A percentile compares a stretch with the other conserved stretches of the same genome.
phyloP scores from a whole-genome alignment of 345 rosid species.

The Corymbia maculata region DNA sequence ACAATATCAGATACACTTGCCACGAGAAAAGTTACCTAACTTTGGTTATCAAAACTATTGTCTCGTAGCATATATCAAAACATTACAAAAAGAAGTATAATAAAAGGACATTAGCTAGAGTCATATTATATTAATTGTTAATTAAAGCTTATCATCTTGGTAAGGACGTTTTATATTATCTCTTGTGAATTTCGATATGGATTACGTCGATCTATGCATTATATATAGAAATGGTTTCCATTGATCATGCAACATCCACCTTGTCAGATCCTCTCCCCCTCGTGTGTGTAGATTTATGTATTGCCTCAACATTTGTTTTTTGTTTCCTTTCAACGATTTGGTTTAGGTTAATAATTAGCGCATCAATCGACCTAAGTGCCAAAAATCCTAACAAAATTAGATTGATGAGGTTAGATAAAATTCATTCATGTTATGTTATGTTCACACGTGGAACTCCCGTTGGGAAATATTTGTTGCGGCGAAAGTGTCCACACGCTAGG shows the following conservation, averaged over 20 bases:
- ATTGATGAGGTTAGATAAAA: neutral
- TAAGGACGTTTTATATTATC: neutral
- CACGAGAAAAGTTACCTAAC: neutral
- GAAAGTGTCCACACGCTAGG: neutral
- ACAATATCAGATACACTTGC: neutral
- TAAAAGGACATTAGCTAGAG: neutral
- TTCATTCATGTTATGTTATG: neutral
- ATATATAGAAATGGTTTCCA: neutral
- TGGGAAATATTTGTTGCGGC: accelerated
- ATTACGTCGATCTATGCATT: neutral
- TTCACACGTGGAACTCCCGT: accelerated
- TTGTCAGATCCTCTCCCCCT: neutral
- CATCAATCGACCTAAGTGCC: neutral
- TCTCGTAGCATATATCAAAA: neutral
- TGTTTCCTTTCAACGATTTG: neutral
- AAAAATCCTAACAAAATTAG: neutral
- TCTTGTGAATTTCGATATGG: neutral
- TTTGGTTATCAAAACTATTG: neutral
- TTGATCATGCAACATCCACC: neutral
- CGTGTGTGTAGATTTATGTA: neutral
- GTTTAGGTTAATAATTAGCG: neutral
- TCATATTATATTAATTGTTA: neutral
- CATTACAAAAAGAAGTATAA: neutral
- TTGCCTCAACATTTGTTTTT: neutral
- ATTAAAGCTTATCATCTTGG: neutral